Conservation (phyloP, 1,284 basidiomycete species). For the Earliella scabrosa region DNA sequence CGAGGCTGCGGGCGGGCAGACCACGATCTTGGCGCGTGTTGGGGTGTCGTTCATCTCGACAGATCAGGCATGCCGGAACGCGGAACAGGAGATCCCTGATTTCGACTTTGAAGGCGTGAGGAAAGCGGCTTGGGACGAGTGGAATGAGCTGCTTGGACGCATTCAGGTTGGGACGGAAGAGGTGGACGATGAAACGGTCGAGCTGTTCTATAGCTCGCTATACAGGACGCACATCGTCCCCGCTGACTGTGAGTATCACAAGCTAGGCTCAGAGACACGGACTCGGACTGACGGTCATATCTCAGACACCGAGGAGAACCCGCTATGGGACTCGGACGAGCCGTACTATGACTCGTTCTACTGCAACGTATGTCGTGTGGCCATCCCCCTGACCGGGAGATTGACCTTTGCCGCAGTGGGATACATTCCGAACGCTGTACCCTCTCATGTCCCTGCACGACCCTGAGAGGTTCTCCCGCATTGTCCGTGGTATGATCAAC, state of each 20-base stretch:
- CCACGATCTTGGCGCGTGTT: slow-evolving; percentile 54
- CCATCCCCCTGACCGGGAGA: no score
- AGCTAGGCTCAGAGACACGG: no score
- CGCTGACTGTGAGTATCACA: slow-evolving; percentile 62
- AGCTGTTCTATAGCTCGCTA: slow-evolving; percentile 65
- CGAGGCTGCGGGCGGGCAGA: slow-evolving; percentile 35
- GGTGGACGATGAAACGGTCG: slow-evolving; percentile 51
- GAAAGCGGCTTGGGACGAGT: slow-evolving; percentile 46
- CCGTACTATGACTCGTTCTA: background rate
- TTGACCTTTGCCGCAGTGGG: slow-evolving; percentile 63
- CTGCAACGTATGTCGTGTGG: slow-evolving; percentile 9
- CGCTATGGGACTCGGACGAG: background rate
- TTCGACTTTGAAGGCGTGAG: slow-evolving; percentile 57
- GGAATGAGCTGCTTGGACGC: slow-evolving; percentile 60
- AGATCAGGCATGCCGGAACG: slow-evolving; percentile 62
- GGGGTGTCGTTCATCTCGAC: slow-evolving; percentile 66
- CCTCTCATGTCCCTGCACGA: slow-evolving; percentile 66
- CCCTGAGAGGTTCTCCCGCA: slow-evolving; percentile 55
- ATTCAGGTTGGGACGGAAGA: slow-evolving; percentile 56
- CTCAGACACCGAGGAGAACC: slow-evolving; percentile 57
- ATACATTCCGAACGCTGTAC: slow-evolving; percentile 64
- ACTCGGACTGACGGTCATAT: background rate
- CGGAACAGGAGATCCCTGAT: slow-evolving; percentile 62
- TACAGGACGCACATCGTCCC: slow-evolving; percentile 72
- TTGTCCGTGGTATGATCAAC: slow-evolving; percentile 66